These are phyloP conservation scores for Medicago lupulina DNA, from an alignment of 306 rosid genomes.

Conservation along the genomic window DNA sequence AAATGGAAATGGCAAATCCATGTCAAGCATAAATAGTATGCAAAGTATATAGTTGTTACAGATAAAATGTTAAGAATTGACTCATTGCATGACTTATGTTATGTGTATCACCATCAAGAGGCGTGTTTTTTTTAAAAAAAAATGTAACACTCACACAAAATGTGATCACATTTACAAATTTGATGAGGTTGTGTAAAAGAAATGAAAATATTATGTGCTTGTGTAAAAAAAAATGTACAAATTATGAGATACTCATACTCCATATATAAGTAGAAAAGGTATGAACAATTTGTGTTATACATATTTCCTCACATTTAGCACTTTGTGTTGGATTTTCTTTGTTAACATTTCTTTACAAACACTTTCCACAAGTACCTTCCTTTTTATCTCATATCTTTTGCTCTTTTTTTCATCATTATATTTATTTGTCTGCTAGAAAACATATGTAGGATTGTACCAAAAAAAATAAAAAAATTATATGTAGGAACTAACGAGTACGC, in stretches of 20 bases:
- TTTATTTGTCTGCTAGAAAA: background rate
- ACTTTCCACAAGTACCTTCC: conserved; percentile 31
- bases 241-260: background rate
- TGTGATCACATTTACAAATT: background rate
- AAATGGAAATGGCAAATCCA: too few relatives aligned
- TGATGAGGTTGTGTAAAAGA: background rate
- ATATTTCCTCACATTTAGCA: conserved; percentile 22
- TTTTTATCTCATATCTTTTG: background rate
- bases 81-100: too few relatives aligned
- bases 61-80: too few relatives aligned
- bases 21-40: too few relatives aligned
- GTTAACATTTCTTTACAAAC: background rate
- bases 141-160: background rate
- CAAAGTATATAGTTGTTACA: too few relatives aligned
- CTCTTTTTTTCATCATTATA: background rate
- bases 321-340: conserved; percentile 14
- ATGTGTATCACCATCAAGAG: too few relatives aligned
- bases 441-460: too few relatives aligned
- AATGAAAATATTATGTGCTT: background rate
- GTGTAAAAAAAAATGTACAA: background rate
- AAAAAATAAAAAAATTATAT: too few relatives aligned
- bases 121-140: too few relatives aligned
- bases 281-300: background rate
- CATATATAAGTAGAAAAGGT: background rate
- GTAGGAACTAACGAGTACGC: background rate